Evolutionary conservation across 768 basidiomycete genomes (phyloP), one percentile per base, ranked within the genome.

Genomic region (Lepiota brunneoincarnata): DNA sequence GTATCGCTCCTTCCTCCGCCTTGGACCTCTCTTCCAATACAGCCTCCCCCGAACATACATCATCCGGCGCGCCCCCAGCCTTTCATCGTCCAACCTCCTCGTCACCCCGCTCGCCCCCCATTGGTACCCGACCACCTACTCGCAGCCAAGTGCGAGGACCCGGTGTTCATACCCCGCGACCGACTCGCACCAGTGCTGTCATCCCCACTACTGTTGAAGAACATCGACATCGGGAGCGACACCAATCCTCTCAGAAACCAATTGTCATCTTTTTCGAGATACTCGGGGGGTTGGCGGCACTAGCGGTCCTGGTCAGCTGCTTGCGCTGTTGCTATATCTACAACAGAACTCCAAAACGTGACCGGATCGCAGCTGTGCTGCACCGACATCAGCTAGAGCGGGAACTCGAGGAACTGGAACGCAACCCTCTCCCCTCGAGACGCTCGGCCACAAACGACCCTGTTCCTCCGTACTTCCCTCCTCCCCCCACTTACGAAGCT

Each of bases 391-490:
- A 72, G 28, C 69, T 84, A 6, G 74, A 82, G 49, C 66, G 70
- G 35, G 83, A 83, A 65, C 71, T 83, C 62, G 76, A 72, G 47
- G 76, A 79, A 60, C 61, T 77, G 43, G 72, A 75, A 53, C 69
- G 72, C 20, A 72, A 72, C 37, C 73, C 74, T 15, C 51, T 59
- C 26, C 45, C 58, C 3, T 49, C 65, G 28, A 64, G 69, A 18
- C 61, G 63, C n/a, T 60, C 60, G 31, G 65, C 69, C 28, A 59
- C 68, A 38, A 69, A 61, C 9, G 77, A 75, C 14, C 79, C 80
- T 17, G 77, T 78, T 1, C 81, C 82, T 39, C 78, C 79, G 1
- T 83, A 83, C 62, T 62, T 76, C 44, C 74, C 73, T n/a, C 73
- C 73, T 17, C 81, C 82, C 11, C 74, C 78, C 4, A 67, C 72